phyloP scores from a whole-genome alignment of 2,329 filamentous ascomycete species.

The Phialophora expanda region DNA sequence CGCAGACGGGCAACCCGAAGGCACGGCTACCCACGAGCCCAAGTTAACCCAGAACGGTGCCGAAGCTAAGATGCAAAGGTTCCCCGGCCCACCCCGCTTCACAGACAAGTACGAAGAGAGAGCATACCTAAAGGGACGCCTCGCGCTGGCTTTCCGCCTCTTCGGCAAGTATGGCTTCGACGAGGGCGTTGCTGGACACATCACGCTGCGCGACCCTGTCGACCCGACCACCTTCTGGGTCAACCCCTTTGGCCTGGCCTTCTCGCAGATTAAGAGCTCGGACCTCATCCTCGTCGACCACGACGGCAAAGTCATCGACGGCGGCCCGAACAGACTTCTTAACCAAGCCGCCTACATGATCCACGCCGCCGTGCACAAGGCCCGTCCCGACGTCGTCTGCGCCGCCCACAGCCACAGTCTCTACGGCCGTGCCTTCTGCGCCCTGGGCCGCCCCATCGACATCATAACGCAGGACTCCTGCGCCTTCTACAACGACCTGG shows the following conservation, averaged over 20 bases:
- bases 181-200: constrained; percentile 66
- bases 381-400: constrained; percentile 63
- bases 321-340: constrained; percentile 48
- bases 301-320: constrained; percentile 50
- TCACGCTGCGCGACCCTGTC: constrained; percentile 61
- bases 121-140: constrained; percentile 48
- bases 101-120: constrained; percentile 46
- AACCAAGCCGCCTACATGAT: constrained; percentile 63
- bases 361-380: constrained; percentile 63
- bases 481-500: constrained; percentile 55
- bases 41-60: constrained; percentile 24
- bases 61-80: constrained; percentile 31
- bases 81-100: constrained; percentile 33
- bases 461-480: constrained; percentile 65
- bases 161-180: constrained; percentile 64
- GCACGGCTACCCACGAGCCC: constrained; percentile 36
- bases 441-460: constrained; percentile 64
- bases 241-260: constrained; percentile 36
- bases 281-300: constrained; percentile 50
- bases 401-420: constrained; percentile 65
- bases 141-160: constrained; percentile 63
- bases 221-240: constrained; percentile 60
- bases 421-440: constrained; percentile 66
- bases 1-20: constrained; percentile 31
- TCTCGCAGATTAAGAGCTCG: constrained; percentile 46